Percentiles rank a stretch among this genome's conserved stretches.
Evolutionary conservation across 352 stramenopile genomes (phyloP).

Genomic region (Peronosclerospora sorghi): DNA sequence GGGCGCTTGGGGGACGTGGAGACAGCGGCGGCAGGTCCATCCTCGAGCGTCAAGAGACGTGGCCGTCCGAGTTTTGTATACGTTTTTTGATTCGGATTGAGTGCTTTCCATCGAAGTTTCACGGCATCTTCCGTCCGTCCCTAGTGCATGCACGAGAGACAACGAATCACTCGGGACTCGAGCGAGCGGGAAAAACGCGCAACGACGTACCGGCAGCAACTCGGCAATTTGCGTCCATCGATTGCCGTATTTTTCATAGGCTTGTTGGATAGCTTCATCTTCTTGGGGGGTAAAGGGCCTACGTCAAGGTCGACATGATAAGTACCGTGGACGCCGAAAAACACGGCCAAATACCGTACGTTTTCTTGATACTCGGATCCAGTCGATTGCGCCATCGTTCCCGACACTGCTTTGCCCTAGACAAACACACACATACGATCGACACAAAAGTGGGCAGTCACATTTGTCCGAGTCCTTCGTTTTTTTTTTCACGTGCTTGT

Average conservation of each 20-base stretch:
- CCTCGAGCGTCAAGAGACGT: conserved; percentile 41
- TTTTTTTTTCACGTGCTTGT: background rate
- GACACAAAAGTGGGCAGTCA: background rate
- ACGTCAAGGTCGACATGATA: conserved; percentile 1
- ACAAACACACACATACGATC: background rate
- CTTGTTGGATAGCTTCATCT: conserved; percentile 61
- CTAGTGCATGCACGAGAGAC: conserved; percentile 7
- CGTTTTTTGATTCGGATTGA: conserved; percentile 72
- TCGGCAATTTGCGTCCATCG: conserved; percentile 83
- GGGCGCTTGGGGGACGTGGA: conserved; percentile 18
- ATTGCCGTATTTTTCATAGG: conserved; percentile 78
- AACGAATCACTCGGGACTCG: background rate
- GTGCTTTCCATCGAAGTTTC: conserved; percentile 71
- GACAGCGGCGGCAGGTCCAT: conserved; percentile 21
- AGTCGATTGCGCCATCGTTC: conserved; percentile 95
- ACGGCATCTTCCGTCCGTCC: conserved; percentile 71
- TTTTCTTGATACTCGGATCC: conserved; percentile 88
- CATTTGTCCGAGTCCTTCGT: background rate
- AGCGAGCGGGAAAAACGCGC: background rate
- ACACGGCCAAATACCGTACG: conserved; percentile 20
- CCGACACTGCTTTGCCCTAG: conserved; percentile 90
- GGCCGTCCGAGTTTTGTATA: conserved; percentile 66
- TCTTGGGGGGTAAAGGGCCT: conserved; percentile 58
- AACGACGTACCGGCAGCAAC: conserved; percentile 39
- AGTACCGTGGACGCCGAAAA: background rate